Evolutionary conservation across 306 rosid species (phyloP), one percentile per base, ranked within the genome.

Genomic region (Prosopis cineraria): DNA sequence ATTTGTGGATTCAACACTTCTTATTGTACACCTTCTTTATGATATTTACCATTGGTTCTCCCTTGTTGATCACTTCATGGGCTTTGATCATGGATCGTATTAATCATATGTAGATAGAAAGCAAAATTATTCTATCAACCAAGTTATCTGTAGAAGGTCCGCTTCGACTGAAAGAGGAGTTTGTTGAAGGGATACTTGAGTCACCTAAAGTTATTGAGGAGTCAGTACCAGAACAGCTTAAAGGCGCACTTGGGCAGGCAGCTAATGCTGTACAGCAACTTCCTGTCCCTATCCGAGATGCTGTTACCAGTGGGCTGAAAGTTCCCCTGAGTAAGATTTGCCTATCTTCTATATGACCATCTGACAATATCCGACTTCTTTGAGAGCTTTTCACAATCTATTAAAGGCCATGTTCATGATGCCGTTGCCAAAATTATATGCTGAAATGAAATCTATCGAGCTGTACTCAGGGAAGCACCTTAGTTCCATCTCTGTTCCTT

Each of bases 91-190:
- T 72, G 34, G 79, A 80, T 76, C 56, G 30, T 52, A 45, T 40
- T 62, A 20, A 34, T 68, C 31, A 74, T 88, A 56, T 83, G 88
- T 88, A 95, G 99, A 86, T 95, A 47, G 97, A 95, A 80, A 87
- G 79, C 91, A 91, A 82, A 80, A 34, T 93, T 77, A 70, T 72
- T 74, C 85, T 95, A 75, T 87, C 91, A 73, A 85, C 91, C 75
- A 93, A 78, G 87, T 84, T 95, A 78, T 70, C 90, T 37, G 93
- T 95, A 69, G 99, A 95, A 85, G 99, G 99, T 22, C 94, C 99
- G 39, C 90, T 95, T 84, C 90, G 99, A 74, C 70, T 95, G 93
- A 95, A 87, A 85, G 99, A 93, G 91, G 97, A 93, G 85, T 93
- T 87, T 79, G 89, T 82, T 67, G 99, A 95, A 83, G 97, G 96